These are phyloP conservation scores for Colletotrichum sansevieriae DNA, from an alignment of 2,329 filamentous ascomycete species.

Conservation along the genomic window DNA sequence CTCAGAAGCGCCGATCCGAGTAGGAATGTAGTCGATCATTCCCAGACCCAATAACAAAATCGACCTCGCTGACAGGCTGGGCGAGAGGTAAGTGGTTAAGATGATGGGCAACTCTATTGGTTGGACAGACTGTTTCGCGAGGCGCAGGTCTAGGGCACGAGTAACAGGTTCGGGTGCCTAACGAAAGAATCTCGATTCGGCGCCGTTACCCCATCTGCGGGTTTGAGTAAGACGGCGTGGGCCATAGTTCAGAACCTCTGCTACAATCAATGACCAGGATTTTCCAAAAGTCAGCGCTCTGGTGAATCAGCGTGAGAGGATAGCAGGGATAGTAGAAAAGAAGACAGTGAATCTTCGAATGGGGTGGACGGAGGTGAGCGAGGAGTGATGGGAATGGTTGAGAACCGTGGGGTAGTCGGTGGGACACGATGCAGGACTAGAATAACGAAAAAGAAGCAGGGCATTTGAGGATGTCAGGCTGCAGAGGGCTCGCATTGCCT, in stretches of 20 bases:
- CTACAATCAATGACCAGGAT: not conserved
- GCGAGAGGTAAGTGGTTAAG: not conserved
- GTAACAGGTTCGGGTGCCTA: not conserved
- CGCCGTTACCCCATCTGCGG: constrained; percentile 5
- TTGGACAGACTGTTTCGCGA: constrained; percentile 1
- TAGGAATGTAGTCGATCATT: constrained; percentile 22
- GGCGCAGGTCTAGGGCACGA: constrained; percentile 10
- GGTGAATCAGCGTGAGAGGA: constrained; percentile 11
- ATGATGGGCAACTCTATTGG: constrained; percentile 2
- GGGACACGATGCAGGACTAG: not conserved
- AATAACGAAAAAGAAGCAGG: constrained; percentile 1
- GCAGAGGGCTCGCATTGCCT: constrained; percentile 16
- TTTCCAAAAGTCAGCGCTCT: constrained; percentile 4
- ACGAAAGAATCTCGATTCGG: constrained; percentile 26
- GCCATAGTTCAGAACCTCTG: not conserved
- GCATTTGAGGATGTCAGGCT: constrained; percentile 15
- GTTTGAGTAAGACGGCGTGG: not conserved
- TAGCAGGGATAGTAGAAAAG: constrained; percentile 21
- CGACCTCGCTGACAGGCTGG: constrained; percentile 2
- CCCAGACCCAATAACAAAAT: not conserved
- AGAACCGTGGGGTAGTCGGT: not conserved
- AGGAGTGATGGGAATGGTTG: not conserved
- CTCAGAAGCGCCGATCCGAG: not conserved
- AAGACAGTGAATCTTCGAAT: constrained; percentile 2
- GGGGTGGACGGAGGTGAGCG: not conserved